phyloP scores from a whole-genome alignment of 495 filamentous ascomycete genomes.

The Jackrogersella multiformis region DNA sequence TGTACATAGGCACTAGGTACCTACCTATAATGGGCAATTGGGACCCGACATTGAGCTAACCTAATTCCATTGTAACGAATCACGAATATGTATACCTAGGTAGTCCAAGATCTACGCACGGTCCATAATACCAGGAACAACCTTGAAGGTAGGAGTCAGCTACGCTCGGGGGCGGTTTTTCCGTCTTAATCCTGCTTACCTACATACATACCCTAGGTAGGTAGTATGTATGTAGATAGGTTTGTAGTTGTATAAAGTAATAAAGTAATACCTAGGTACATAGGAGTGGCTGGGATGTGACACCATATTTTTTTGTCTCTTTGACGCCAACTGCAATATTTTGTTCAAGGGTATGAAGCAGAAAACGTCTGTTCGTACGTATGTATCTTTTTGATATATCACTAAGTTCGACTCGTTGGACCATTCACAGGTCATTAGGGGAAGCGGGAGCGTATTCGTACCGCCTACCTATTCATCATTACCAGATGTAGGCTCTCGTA shows the following conservation, averaged over 20 bases:
- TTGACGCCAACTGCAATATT: conserved; percentile 13
- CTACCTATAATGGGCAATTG: too few relatives aligned
- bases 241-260: too few relatives aligned
- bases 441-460: neutral
- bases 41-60: conserved; percentile 14
- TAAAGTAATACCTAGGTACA: too few relatives aligned
- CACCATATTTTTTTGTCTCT: neutral
- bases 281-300: too few relatives aligned
- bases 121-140: conserved; percentile 26
- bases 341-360: conserved; percentile 35
- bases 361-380: conserved; percentile 11
- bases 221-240: too few relatives aligned
- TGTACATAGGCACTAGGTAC: neutral
- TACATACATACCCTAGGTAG: neutral
- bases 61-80: conserved; percentile 12
- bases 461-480: neutral
- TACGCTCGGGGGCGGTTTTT: conserved; percentile 26
- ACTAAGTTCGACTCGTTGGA: conserved; percentile 1
- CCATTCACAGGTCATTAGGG: neutral
- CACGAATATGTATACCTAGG: too few relatives aligned
- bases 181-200: conserved; percentile 16
- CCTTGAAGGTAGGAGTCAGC: conserved; percentile 1
- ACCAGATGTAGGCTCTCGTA: neutral
- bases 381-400: conserved; percentile 15
- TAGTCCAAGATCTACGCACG: conserved; percentile 28